Conservation (phyloP, 1,284 basidiomycete genomes). For the Bondarzewia mesenterica region DNA sequence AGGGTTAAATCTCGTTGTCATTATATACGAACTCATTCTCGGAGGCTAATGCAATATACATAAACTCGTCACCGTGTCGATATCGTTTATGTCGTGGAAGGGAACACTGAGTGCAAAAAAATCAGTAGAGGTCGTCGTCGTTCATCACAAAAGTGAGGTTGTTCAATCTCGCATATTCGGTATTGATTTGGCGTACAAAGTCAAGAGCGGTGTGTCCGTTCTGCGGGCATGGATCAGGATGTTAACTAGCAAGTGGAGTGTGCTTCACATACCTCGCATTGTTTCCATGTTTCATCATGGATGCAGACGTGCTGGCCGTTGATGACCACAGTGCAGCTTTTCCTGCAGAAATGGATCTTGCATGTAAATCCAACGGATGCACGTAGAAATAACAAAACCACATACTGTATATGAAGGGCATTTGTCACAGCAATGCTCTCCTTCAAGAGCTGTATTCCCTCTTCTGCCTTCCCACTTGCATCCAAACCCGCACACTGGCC, state of each 20-base stretch:
- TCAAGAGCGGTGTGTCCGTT: slow-evolving; percentile 67
- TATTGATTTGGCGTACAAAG: slow-evolving; percentile 73
- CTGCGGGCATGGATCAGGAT: slow-evolving; percentile 28
- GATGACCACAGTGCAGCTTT: slow-evolving; percentile 81
- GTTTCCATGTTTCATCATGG: slow-evolving; percentile 73
- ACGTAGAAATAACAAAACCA: slow-evolving; percentile 9
- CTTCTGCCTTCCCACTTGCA: slow-evolving; percentile 46
- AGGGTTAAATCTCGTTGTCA: slow-evolving; percentile 73
- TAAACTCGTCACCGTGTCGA: not conserved
- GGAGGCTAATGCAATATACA: slow-evolving; percentile 29
- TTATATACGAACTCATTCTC: slow-evolving; percentile 72
- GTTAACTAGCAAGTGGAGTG: not conserved
- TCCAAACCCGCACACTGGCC: slow-evolving; percentile 51
- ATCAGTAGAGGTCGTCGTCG: not conserved
- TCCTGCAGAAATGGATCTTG: slow-evolving; percentile 32
- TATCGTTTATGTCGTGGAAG: not conserved
- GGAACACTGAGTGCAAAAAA: not conserved
- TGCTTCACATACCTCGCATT: slow-evolving; percentile 63
- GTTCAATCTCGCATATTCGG: slow-evolving; percentile 65
- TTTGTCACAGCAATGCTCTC: slow-evolving; percentile 47
- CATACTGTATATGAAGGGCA: slow-evolving; percentile 49
- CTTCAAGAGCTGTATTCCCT: slow-evolving; percentile 54
- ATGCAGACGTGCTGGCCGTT: slow-evolving; percentile 63
- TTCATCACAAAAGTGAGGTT: not conserved
- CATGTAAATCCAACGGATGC: slow-evolving; percentile 1